Evolutionary conservation across 805 yeast genomes (phyloP), one percentile per base, ranked within the genome.

Genomic region (Schizosaccharomyces cryophilus): DNA sequence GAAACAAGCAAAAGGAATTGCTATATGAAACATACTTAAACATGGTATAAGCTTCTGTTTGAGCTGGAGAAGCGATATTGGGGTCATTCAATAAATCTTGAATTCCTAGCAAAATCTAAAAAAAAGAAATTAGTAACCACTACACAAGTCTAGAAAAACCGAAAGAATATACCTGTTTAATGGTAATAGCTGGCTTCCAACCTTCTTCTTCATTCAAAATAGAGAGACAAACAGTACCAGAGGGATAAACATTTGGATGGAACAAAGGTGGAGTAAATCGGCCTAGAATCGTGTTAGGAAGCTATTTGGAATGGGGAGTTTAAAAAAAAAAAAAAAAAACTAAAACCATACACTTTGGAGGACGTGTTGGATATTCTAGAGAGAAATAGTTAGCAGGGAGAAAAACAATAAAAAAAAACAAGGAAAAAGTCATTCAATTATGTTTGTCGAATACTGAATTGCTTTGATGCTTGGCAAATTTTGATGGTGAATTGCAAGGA

Each of bases 201-300:
- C 87, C 97, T 71, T 89, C 94, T 58, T 84, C 88, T 70, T 93
- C 98, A 71, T 93, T 93, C 69, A 93, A 75, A 61, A 93, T 89
- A 61, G 94, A 83, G 58, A 93, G 78, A 73, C 99, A 93, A 45
- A 93, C 83, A 0, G 97, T 93, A 1, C 99, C 99, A 62, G 95
- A 85, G 0, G 99, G 99, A 67, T 93, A 93, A 9, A 93, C 90
- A 68, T 93, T 93, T 13, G 99, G 99, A 72, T 93, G 99, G 73
- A 88, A 93, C 67, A 93, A 93, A 0, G 85, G 86, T 1, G 82
- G 79, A 2, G 95, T 95, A 66, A 93, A 88, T 72, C 79, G 81
- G 62, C 95, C 88, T 68, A 87, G 88, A 54, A 97, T 97, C 4
- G 0, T 98, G 98, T 70, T 90, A 90, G 6, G 95, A 84, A 1